Base-by-base conservation (phyloP, 192 early-diverging fungal species). In the Martensiomyces pterosporus region DNA sequence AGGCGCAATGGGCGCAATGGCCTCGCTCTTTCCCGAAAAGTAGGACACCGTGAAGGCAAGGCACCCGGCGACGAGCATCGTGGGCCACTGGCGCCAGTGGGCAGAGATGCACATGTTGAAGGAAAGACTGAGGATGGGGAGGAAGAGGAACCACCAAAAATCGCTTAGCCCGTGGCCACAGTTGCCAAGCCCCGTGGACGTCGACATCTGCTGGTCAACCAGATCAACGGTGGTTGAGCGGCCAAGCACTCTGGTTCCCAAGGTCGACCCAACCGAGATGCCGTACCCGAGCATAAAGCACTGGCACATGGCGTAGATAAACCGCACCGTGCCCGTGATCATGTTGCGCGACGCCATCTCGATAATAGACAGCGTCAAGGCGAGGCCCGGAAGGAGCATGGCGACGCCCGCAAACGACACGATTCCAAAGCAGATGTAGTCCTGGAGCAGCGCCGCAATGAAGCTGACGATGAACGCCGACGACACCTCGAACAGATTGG, bases 281-380 rank as follows among this genome's bases (percentile, higher is more conserved):
- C 88, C 89, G 49, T 82, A 90, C 26, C 82, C 89, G 17, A 89
- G 71, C 49, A 88, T 79, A 45, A 90, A 77, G 24, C 89, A 86
- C 19, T 81, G 84, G 52, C 90, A 85, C 12, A 95, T 55, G 8
- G 90, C 82, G 49, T 86, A 81, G 27, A 92, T 77, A 43, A 93
- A 71, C n/a, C 89, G 78, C 14, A 94, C 87, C 0, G 85, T 81
- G 25, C 94, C 94, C 4, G 86, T 84, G 32, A 94, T 82, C 62
- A 93, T 79, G 59, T 97, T 97, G 34, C 85, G 78, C 13, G 90
- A 87, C 1, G 86, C 80, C 53, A 96, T 64, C 55, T 96, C 93
- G 64, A 92, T 90, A 41, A 97, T 85, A 15, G 86, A 69, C 37
- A 85, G 76, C 1, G 93, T 97, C 45, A 97, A 59, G 6, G 81